Evolutionary conservation across 805 yeast species (phyloP), one percentile per base, ranked within the genome.

Genomic region (Wickerhamomyces silvicola): DNA sequence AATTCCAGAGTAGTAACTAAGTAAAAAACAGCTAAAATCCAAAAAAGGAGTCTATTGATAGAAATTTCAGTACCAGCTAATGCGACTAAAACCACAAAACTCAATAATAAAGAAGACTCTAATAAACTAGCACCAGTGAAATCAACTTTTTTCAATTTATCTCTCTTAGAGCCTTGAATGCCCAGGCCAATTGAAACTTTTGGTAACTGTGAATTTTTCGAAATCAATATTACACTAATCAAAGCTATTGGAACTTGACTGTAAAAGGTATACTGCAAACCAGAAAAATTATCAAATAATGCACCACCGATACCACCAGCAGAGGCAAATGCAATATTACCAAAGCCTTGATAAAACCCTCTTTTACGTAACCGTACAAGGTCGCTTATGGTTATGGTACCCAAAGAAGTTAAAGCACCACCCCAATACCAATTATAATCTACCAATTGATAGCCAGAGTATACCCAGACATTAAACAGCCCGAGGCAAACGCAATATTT

Each of bases 391-490:
- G 87, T 70, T 41, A 84, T 80, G 2, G 90, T 78, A 10, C 81
- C 70, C 35, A 84, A 56, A 0, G 86, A 64, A 21, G 80, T 72
- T 49, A 84, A 66, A 0, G 95, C 95, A 7, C 94, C 88, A n/a
- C 94, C 94, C 94, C 95, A 33, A 81, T 68, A 6, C 95, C 95
- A 6, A 90, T 75, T 30, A 84, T 62, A 81, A 72, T 44, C 83
- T 60, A 4, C 81, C 81, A n/a, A 69, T 33, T 41, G 69, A 48
- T 48, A 73, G 43, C 0, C 45, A 43, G 7, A 39, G 18, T 8
- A 55, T 35, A 22, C 6, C 61, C 65, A 25, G 70, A 66, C 14
- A 70, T 41, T 18, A 60, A 40, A 42, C 71, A 66, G 16, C 75
- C 74, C 12, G 64, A n/a, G 2, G 57, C 64, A 38, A 70, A 69